Percentiles rank a stretch among this genome's conserved stretches.
phyloP scores from a whole-genome alignment of 2,329 filamentous ascomycete species.

The Ploettnerulaceae sp. region DNA sequence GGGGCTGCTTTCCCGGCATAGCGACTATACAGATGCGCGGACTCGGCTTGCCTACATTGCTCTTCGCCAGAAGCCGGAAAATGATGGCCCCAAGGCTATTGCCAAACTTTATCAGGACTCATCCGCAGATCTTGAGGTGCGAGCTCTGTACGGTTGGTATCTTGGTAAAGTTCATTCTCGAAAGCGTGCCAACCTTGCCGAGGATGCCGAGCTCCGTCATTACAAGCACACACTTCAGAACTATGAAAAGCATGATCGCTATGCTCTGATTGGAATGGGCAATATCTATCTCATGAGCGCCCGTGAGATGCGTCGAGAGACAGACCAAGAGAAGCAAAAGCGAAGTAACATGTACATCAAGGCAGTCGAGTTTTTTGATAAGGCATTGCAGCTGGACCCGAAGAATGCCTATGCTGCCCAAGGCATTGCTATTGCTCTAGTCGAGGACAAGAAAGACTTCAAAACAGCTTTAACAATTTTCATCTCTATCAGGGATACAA shows the following conservation, averaged over 20 bases:
- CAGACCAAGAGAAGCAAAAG: conserved; percentile 87
- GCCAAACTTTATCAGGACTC: conserved; percentile 81
- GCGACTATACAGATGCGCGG: conserved; percentile 87
- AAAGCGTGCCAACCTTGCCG: conserved; percentile 75
- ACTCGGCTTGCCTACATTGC: conserved; percentile 88
- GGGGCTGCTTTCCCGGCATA: conserved; percentile 75
- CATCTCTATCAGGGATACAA: conserved; percentile 81
- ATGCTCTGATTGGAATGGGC: conserved; percentile 93
- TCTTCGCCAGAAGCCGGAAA: conserved; percentile 71
- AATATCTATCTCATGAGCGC: conserved; percentile 81
- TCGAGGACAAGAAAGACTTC: conserved; percentile 91
- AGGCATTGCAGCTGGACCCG: conserved; percentile 88
- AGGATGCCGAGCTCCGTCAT: conserved; percentile 88
- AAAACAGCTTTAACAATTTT: conserved; percentile 80
- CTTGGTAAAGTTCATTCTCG: conserved; percentile 75
- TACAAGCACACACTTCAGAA: conserved; percentile 95
- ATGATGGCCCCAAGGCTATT: conserved; percentile 82
- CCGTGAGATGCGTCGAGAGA: conserved; percentile 88
- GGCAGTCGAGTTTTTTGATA: conserved; percentile 97
- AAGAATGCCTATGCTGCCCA: conserved; percentile 96
- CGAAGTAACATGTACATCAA: conserved; percentile 81
- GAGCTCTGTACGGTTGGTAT: conserved; percentile 93
- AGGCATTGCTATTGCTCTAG: conserved; percentile 87
- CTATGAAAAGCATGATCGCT: conserved; percentile 96
- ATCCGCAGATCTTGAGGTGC: conserved; percentile 81